A percentile compares a stretch with the other conserved stretches of the same genome.
phyloP scores from a whole-genome alignment of 306 rosid species.

The Citrullus colocynthis region DNA sequence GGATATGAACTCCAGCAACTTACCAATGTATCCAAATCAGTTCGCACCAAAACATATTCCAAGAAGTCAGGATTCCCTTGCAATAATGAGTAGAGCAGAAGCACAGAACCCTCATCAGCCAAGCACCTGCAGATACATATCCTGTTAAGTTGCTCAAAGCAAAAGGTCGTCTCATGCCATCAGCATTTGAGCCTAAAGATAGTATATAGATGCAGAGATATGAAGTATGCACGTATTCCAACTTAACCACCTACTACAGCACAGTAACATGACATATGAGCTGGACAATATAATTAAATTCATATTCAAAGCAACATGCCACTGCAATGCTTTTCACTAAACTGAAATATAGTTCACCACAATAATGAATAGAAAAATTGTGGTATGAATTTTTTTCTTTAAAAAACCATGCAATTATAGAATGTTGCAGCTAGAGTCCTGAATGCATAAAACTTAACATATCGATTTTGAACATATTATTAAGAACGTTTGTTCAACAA shows the following conservation, averaged over 20 bases:
- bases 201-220: background rate
- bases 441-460: background rate
- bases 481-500: background rate
- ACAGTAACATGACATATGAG: background rate
- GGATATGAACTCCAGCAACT: conserved; percentile 19
- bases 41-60: conserved; percentile 98
- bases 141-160: conserved; percentile 1
- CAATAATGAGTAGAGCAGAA: conserved; percentile 81
- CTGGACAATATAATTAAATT: background rate
- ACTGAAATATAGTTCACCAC: background rate
- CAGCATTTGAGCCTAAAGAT: background rate
- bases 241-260: background rate
- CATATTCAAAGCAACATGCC: background rate
- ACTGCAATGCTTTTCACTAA: background rate
- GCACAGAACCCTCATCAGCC: conserved; percentile 90
- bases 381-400: no score
- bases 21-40: conserved; percentile 98
- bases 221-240: background rate
- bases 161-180: background rate
- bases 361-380: no score
- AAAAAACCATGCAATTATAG: background rate
- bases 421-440: background rate
- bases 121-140: conserved; percentile 48
- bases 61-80: conserved; percentile 90
- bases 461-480: background rate